Percentiles rank a stretch among this genome's conserved stretches.
Conservation (phyloP, 768 basidiomycete species). For the Auricularia sp. region DNA sequence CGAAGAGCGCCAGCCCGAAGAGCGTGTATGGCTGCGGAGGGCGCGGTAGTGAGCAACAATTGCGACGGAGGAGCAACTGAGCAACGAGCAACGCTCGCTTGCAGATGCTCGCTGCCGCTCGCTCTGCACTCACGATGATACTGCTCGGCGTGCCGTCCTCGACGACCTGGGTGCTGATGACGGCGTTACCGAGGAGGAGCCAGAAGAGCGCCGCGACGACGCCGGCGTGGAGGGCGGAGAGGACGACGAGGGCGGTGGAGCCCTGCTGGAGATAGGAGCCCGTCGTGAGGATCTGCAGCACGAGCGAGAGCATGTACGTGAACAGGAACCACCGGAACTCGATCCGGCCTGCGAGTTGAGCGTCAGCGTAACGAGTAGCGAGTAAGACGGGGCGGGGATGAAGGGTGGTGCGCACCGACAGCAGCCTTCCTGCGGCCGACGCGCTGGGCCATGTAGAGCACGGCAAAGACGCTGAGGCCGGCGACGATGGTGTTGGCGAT, state of each 20-base stretch:
- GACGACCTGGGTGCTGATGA: slow-evolving; percentile 81
- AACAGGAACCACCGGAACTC: slow-evolving; percentile 61
- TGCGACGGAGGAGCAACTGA: background rate
- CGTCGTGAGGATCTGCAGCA: slow-evolving; percentile 72
- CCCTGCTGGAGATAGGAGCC: slow-evolving; percentile 76
- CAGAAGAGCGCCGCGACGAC: slow-evolving; percentile 71
- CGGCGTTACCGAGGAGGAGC: slow-evolving; percentile 56
- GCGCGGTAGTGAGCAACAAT: background rate
- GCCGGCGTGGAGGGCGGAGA: slow-evolving; percentile 75
- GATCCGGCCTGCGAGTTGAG: slow-evolving; percentile 38
- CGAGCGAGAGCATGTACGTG: slow-evolving; percentile 61
- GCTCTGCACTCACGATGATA: slow-evolving; percentile 41
- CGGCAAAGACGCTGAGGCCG: slow-evolving; percentile 56
- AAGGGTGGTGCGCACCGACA: slow-evolving; percentile 48
- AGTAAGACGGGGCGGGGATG: background rate
- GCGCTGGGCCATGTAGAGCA: slow-evolving; percentile 45
- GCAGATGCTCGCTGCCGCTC: too few relatives aligned
- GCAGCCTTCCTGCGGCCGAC: slow-evolving; percentile 71
- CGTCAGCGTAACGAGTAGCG: background rate
- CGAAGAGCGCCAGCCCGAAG: slow-evolving; percentile 51
- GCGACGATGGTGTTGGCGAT: slow-evolving; percentile 81
- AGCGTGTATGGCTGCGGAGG: slow-evolving; percentile 49
- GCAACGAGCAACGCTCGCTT: too few relatives aligned
- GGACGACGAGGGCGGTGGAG: slow-evolving; percentile 50
- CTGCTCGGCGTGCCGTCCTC: slow-evolving; percentile 80